Conservation (phyloP, 495 filamentous ascomycete genomes). For the Penicillium bialowiezense region DNA sequence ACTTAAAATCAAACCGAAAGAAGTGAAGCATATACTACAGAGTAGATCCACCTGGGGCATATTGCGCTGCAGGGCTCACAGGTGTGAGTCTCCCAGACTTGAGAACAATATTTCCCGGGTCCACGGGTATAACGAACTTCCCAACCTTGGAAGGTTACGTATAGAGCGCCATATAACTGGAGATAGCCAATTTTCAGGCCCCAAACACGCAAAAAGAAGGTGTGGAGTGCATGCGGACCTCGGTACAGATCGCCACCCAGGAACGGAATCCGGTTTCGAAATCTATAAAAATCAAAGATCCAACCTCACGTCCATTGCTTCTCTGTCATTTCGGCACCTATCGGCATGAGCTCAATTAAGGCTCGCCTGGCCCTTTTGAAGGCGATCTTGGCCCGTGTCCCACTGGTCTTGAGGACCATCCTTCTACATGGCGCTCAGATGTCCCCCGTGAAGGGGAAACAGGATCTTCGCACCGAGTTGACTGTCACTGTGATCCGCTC, state of each 20-base stretch:
- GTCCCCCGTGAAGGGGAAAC: constrained; percentile 66
- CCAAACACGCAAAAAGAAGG: neutral
- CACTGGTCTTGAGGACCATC: constrained; percentile 63
- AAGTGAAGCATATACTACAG: too few species aligned
- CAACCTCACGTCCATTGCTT: too few species aligned
- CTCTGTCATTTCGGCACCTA: neutral
- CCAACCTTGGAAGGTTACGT: too few species aligned
- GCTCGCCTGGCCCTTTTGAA: constrained; percentile 40
- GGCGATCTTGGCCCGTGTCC: constrained; percentile 55
- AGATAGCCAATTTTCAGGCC: too few species aligned
- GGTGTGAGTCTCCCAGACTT: too few species aligned
- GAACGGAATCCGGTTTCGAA: constrained; percentile 17
- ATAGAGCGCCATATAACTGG: too few species aligned
- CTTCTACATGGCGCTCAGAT: constrained; percentile 64
- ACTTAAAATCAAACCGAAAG: too few species aligned
- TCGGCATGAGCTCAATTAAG: constrained; percentile 33
- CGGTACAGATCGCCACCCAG: constrained; percentile 17
- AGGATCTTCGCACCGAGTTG: constrained; percentile 75
- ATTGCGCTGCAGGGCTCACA: too few species aligned
- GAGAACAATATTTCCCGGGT: too few species aligned
- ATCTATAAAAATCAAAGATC: too few species aligned
- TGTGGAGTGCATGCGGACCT: constrained; percentile 14
- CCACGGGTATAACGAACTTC: too few species aligned
- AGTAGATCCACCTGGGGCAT: too few species aligned
- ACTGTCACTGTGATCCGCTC: constrained; percentile 67